Evolutionary conservation across 2,329 filamentous ascomycete genomes (phyloP).

Genomic region (Aureobasidium sp.): DNA sequence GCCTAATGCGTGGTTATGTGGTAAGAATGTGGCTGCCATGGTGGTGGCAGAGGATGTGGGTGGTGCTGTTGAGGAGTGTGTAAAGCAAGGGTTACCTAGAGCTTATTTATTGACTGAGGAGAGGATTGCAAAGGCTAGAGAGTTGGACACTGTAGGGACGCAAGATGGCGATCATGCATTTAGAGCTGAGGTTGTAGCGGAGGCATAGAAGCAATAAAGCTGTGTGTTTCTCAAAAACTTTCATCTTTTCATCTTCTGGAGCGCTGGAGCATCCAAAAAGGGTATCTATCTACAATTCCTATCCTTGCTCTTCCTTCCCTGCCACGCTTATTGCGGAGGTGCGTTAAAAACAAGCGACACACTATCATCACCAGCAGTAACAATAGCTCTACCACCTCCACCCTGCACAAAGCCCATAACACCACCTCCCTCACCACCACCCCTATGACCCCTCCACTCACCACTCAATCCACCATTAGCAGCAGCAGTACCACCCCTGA

Average conservation of each 20-base stretch:
- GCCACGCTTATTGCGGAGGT: slow-evolving; percentile 1
- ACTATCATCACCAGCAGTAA: slow-evolving; percentile 87
- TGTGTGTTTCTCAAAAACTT: neutral
- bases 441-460: slow-evolving; percentile 86
- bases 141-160: slow-evolving; percentile 19
- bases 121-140: slow-evolving; percentile 20
- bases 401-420: slow-evolving; percentile 84
- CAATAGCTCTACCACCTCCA: slow-evolving; percentile 62
- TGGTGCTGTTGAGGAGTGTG: slow-evolving; percentile 14
- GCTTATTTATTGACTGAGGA: slow-evolving; percentile 20
- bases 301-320: neutral
- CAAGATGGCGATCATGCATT: slow-evolving; percentile 10
- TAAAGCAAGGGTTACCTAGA: slow-evolving; percentile 19
- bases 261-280: neutral
- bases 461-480: slow-evolving; percentile 63
- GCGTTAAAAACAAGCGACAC: slow-evolving; percentile 58
- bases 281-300: slow-evolving; percentile 6
- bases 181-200: neutral
- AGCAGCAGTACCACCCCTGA: slow-evolving; percentile 56
- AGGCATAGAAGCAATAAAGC: neutral
- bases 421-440: slow-evolving; percentile 78
- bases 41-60: slow-evolving; percentile 33
- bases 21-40: slow-evolving; percentile 53
- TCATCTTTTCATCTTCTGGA: neutral
- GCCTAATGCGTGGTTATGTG: slow-evolving; percentile 62